A percentile compares a stretch with the other conserved stretches of the same genome.
Evolutionary conservation across 2,329 filamentous ascomycete species (phyloP).

Genomic region (Penicillium olsonii): DNA sequence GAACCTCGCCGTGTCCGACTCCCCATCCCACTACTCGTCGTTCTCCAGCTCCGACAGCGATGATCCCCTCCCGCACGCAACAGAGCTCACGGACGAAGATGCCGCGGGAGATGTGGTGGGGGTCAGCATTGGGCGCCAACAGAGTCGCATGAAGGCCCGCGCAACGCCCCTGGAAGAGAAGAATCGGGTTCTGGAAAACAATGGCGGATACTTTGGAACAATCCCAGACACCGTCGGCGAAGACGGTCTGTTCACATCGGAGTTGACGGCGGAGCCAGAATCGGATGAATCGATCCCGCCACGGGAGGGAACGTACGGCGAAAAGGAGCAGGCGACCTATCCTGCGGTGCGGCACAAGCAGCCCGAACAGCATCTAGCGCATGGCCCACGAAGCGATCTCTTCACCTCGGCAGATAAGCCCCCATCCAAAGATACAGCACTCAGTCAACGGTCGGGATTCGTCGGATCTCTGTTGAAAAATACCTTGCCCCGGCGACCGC

Average conservation of each 20-base stretch:
- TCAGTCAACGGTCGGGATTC: conserved; percentile 31
- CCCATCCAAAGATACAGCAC: conserved; percentile 17
- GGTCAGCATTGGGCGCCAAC: conserved; percentile 59
- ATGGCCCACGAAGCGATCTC: conserved; percentile 18
- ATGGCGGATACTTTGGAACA: conserved; percentile 50
- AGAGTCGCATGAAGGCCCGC: conserved; percentile 59
- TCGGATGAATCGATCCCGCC: conserved; percentile 23
- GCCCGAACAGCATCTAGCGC: conserved; percentile 12
- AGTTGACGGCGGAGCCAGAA: conserved; percentile 38
- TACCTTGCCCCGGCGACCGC: conserved; percentile 34
- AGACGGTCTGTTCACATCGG: conserved; percentile 31
- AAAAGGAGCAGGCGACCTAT: conserved; percentile 13
- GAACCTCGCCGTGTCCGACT: conserved; percentile 18
- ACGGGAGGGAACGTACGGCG: conserved; percentile 1
- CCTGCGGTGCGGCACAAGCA: conserved; percentile 1
- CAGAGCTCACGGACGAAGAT: conserved; percentile 33
- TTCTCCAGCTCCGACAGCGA: conserved; percentile 38
- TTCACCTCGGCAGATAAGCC: conserved; percentile 2
- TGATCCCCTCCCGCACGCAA: conserved; percentile 17
- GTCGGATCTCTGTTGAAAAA: conserved; percentile 38
- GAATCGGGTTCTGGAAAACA: conserved; percentile 55
- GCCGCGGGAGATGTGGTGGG: conserved; percentile 51
- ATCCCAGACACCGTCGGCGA: conserved; percentile 36
- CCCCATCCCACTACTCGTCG: conserved; percentile 23
- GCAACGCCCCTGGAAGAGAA: conserved; percentile 62